Percentiles rank a stretch among this genome's conserved stretches.
Evolutionary conservation across 208 protist genomes (phyloP).

Genomic region (Zelonia costaricensis): DNA sequence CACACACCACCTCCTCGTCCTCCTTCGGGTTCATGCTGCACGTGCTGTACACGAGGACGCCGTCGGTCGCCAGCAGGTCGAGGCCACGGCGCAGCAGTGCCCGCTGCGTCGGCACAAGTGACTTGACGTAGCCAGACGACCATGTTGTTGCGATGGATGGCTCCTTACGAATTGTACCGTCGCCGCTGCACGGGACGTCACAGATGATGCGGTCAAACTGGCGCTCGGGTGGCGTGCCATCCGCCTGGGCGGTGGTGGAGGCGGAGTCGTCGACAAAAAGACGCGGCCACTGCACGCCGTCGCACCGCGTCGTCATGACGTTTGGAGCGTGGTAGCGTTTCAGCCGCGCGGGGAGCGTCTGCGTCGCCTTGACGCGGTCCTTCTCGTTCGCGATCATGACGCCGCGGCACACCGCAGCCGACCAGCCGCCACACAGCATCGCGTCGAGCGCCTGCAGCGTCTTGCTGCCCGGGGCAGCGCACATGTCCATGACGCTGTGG

Average conservation of each 20-base stretch:
- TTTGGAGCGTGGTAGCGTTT: slow-evolving; percentile 91
- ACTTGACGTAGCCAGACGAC: slow-evolving; percentile 81
- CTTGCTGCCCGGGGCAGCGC: slow-evolving; percentile 92
- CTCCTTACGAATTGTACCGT: slow-evolving; percentile 95
- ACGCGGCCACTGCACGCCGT: slow-evolving; percentile 87
- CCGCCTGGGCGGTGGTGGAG: slow-evolving; percentile 17
- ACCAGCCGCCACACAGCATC: slow-evolving; percentile 66
- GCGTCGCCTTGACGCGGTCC: slow-evolving; percentile 92
- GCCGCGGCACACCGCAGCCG: slow-evolving; percentile 35
- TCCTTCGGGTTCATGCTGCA: slow-evolving; percentile 97
- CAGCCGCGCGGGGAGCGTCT: slow-evolving; percentile 87
- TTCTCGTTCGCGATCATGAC: slow-evolving; percentile 90
- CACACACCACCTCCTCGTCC: slow-evolving; percentile 95
- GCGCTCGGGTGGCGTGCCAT: slow-evolving; percentile 31
- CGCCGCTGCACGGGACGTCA: slow-evolving; percentile 96
- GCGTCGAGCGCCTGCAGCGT: slow-evolving; percentile 87
- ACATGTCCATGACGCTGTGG: slow-evolving; percentile 88
- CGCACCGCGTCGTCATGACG: slow-evolving; percentile 80
- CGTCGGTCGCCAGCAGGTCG: slow-evolving; percentile 74
- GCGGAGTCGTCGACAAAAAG: slow-evolving; percentile 50
- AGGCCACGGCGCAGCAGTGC: slow-evolving; percentile 88
- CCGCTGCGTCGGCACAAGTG: slow-evolving; percentile 87
- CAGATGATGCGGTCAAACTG: slow-evolving; percentile 93
- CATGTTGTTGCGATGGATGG: slow-evolving; percentile 81
- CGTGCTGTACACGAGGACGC: slow-evolving; percentile 96